Conservation (phyloP, 1,284 basidiomycete species). For the Apiotrichum domesticum region DNA sequence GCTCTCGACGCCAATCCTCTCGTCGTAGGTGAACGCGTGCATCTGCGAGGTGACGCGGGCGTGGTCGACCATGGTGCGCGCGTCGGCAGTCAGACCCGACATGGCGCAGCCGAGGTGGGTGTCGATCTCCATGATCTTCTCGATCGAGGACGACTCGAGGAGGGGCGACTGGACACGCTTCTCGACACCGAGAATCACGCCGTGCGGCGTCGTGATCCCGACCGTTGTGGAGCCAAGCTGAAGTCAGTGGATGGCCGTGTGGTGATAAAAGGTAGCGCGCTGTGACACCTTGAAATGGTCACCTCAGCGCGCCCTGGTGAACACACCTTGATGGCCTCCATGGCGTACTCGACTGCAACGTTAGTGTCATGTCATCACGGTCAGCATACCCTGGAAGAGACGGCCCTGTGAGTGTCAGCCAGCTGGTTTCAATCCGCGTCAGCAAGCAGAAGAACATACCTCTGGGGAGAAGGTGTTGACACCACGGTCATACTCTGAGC, state of each 20-base stretch:
- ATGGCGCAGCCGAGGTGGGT: slow-evolving; percentile 93
- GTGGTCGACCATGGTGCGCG: slow-evolving; percentile 99
- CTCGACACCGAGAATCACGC: slow-evolving; percentile 92
- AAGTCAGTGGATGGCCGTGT: not conserved
- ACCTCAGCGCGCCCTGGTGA: too few species aligned
- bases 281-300: too few species aligned
- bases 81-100: slow-evolving; percentile 96
- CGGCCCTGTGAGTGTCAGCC: slow-evolving; percentile 42
- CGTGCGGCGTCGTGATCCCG: slow-evolving; percentile 78
- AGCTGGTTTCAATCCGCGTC: not conserved
- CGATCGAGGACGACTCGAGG: slow-evolving; percentile 90
- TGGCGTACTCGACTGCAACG: slow-evolving; percentile 88
- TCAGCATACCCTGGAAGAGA: slow-evolving; percentile 49
- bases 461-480: slow-evolving; percentile 99
- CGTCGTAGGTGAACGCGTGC: slow-evolving; percentile 96
- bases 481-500: slow-evolving; percentile 67
- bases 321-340: slow-evolving; percentile 90
- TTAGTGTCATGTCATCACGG: not conserved
- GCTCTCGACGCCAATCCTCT: slow-evolving; percentile 92
- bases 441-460: slow-evolving; percentile 44
- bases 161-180: slow-evolving; percentile 97
- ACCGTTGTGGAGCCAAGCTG: slow-evolving; percentile 97
- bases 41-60: slow-evolving; percentile 95
- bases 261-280: too few species aligned
- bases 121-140: slow-evolving; percentile 99